A percentile compares a stretch with the other conserved stretches of the same genome.
Conservation (phyloP, 2,329 filamentous ascomycete species). For the Nothomitra cinnamomea region DNA sequence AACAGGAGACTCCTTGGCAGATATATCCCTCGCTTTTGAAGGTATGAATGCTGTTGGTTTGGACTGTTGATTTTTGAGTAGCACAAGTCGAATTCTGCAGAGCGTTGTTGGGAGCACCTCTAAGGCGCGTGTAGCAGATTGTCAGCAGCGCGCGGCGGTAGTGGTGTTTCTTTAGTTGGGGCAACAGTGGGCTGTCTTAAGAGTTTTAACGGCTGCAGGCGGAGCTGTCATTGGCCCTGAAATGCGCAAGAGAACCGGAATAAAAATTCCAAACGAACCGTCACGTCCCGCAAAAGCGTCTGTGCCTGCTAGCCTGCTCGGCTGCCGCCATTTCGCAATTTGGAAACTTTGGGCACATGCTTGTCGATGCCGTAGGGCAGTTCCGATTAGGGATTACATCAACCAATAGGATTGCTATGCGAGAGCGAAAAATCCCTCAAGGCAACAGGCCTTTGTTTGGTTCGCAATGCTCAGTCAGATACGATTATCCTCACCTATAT, state of each 20-base stretch:
- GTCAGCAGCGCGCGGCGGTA: not conserved
- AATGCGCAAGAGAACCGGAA: not conserved
- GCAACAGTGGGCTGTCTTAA: not conserved
- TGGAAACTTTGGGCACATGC: not conserved
- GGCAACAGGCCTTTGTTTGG: not conserved
- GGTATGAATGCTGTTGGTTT: not conserved
- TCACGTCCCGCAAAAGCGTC: not conserved
- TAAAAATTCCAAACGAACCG: not conserved
- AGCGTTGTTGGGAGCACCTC: not conserved
- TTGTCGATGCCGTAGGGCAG: not conserved
- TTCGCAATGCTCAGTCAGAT: not conserved
- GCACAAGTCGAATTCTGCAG: no score
- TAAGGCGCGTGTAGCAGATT: not conserved
- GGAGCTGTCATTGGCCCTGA: not conserved
- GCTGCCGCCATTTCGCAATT: not conserved
- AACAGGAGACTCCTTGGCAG: not conserved
- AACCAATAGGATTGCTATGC: not conserved
- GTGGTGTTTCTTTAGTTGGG: not conserved
- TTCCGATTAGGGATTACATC: not conserved
- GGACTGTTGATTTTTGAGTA: no score
- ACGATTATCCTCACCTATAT: not conserved
- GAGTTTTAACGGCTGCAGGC: not conserved
- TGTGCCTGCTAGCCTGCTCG: not conserved
- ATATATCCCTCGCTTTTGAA: not conserved
- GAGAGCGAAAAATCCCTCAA: constrained; percentile 1